These are phyloP conservation scores for Irpex sp. DNA, from an alignment of 1,284 basidiomycete genomes.

Conservation along the genomic window DNA sequence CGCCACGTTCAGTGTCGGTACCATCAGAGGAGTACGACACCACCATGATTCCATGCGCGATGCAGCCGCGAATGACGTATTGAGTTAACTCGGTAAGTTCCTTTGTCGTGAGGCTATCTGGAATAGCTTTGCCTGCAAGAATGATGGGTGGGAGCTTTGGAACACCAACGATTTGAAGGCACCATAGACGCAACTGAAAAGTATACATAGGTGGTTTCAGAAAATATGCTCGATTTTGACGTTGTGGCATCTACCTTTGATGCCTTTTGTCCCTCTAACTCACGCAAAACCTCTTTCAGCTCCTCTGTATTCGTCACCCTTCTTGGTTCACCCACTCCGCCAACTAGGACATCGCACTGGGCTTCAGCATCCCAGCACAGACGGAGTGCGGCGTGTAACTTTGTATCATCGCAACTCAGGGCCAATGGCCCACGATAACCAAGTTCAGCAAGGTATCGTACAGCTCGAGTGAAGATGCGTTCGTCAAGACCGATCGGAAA, in stretches of 20 bases:
- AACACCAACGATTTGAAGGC: too few species aligned
- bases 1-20: not conserved
- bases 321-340: not conserved
- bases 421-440: not conserved
- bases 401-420: not conserved
- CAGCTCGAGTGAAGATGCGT: too few species aligned
- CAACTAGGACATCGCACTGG: not conserved
- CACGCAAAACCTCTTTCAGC: not conserved
- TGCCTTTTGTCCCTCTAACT: too few species aligned
- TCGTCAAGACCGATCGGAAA: too few species aligned
- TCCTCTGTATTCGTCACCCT: not conserved
- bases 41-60: not conserved
- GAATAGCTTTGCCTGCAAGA: too few species aligned
- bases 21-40: not conserved
- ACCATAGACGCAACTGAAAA: too few species aligned
- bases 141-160: too few species aligned
- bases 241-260: too few species aligned
- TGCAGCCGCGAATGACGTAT: not conserved
- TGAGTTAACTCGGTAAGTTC: not conserved
- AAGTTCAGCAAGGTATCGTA: not conserved
- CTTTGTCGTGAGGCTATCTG: not conserved
- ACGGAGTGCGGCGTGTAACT: not conserved
- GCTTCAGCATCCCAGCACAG: not conserved
- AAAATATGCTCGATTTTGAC: too few species aligned
- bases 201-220: too few species aligned